Conservation (phyloP, 352 stramenopile species). For the Peronosclerospora sorghi region DNA sequence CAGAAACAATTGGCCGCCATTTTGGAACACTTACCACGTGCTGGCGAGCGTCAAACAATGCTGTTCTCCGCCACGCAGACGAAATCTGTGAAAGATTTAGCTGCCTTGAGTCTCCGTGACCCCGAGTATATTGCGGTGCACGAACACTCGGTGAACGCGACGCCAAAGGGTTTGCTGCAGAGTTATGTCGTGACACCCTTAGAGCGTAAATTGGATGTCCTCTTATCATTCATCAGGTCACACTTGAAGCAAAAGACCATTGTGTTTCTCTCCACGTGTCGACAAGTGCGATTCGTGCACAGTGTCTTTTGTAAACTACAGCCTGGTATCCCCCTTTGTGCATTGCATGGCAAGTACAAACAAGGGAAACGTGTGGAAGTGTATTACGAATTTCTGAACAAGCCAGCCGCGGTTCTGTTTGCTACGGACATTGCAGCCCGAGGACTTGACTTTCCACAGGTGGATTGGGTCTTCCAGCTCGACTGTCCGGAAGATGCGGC, state of each 20-base stretch:
- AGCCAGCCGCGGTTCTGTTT: conserved; percentile 91
- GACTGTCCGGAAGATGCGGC: conserved; percentile 96
- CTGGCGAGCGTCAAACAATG: conserved; percentile 88
- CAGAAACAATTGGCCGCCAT: conserved; percentile 97
- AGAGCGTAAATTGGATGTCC: conserved; percentile 94
- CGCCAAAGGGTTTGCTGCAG: conserved; percentile 89
- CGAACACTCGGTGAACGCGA: conserved; percentile 85
- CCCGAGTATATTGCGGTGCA: conserved; percentile 97
- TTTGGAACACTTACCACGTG: conserved; percentile 89
- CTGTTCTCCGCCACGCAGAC: conserved; percentile 97
- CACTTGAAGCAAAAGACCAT: conserved; percentile 98
- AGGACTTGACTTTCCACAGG: conserved; percentile 96
- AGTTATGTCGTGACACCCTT: conserved; percentile 92
- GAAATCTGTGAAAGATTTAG: conserved; percentile 95
- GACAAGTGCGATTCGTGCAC: conserved; percentile 93
- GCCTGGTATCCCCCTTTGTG: conserved; percentile 92
- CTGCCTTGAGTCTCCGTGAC: conserved; percentile 88
- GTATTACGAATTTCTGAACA: conserved; percentile 98
- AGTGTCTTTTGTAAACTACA: conserved; percentile 95
- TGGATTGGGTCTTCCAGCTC: conserved; percentile 98
- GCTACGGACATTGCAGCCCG: conserved; percentile 97
- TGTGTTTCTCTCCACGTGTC: conserved; percentile 96
- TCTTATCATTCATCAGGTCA: conserved; percentile 98
- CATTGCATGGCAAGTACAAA: conserved; percentile 98
- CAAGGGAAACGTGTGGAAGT: conserved; percentile 96